Base-by-base conservation (phyloP, 768 basidiomycete genomes). In the Rhizopogon roseolus region DNA sequence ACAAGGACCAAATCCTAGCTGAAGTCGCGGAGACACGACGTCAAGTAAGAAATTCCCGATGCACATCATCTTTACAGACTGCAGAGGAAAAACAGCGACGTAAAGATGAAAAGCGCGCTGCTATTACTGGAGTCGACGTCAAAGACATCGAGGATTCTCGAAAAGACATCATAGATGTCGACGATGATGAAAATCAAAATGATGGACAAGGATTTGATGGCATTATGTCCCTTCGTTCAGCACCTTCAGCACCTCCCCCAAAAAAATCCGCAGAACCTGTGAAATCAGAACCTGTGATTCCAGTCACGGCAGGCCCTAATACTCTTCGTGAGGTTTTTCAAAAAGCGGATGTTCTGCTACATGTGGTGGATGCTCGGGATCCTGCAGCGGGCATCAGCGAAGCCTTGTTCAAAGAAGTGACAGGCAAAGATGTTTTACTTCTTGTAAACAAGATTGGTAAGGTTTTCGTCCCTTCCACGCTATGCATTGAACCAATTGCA, bases 1-100 rank as follows among this genome's bases (percentile, higher is more conserved):
- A 86, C 78, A 98, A 96, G 71, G 94, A 95, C 63, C 86, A 93
- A 70, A 88, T 98, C 58, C 75, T 98, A 28, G 94, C 93, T 5
- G 94, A 98, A 63, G 80, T 96, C 49, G 86, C 86, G 42, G 89
- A 90, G 61, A 80, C 90, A 64, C 84, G 93, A 57, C 77, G 89
- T 63, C 70, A 77, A 57, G 93, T 93, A 62, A 62, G 80, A 69
- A 11, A 17, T 40, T 29, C 51, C 39, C 42, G 2, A 16, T 45
- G 41, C 27, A 11, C 50, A 5, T 3, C 19, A 14, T 49, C 19
- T 14, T 41, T 34, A 16, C 56, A 94, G 90, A 82, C 80, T 27
- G 83, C 81, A n/a, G 90, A 90, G 59, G 90, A 86, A 60, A 94
- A 83, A 62, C 78, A 82, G 58, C 75, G 74, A 37, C 75, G 79